Base-by-base conservation (phyloP, 371 early-diverging fungal species). In the Rhizopus microsporus region DNA sequence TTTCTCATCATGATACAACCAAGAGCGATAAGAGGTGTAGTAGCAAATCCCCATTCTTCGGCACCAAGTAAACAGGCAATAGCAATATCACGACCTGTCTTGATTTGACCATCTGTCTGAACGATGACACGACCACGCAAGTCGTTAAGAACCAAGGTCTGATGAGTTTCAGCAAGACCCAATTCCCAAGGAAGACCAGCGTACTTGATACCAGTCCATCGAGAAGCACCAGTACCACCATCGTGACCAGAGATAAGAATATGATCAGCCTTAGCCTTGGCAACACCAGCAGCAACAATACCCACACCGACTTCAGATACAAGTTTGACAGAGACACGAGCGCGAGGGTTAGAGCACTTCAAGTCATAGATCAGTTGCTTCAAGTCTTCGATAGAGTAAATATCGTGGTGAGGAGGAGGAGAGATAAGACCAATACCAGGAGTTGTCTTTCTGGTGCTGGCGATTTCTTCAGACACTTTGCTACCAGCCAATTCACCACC, bases 41-140 rank as follows among this genome's bases (percentile, higher is more conserved):
- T 98, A 47, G 97, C 97, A 67, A 98, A 98, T 31, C 98, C 97
- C 90, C 94, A 96, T 82, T 98, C 98, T 73, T 98, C 96, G 52
- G 97, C 98, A 64, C 98, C 98, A 29, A 98, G 84, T 71, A 98
- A 80, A 75, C 95, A 93, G 7, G 97, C 95, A 65, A 96, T 83
- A 8, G 93, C 94, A 23, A 96, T 93, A 77, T 98, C 98, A 47
- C 93, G 90, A 38, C 95, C 98, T 8, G 97, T 98, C 78, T 93
- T 94, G 73, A 98, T 88, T 76, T 96, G 96, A 40, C 98, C 98
- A 75, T 98, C 98, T 3, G 96, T 95, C 76, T 98, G 98, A 50
- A 98, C 85, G 38, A 93, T 83, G 39, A 98, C 93, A 49, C 96
- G 88, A 38, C 95, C 95, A 68, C 98, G 91, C 54, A 98, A 85